phyloP scores from a whole-genome alignment of 116 monocot genomes.

The Trichopus zeylanicus region DNA sequence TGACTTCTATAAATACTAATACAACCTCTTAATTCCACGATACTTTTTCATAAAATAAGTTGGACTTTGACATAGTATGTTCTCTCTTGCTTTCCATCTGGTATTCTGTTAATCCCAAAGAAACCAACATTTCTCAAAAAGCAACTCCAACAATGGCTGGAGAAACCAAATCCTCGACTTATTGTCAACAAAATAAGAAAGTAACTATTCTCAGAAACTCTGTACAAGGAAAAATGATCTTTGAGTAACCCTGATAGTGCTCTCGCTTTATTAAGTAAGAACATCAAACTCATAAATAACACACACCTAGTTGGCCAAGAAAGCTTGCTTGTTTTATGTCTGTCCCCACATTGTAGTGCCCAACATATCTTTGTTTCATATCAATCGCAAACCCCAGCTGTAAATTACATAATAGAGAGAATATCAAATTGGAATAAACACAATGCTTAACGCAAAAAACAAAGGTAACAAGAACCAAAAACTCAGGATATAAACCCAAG shows the following conservation, averaged over 20 bases:
- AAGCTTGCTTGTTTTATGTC: conserved; percentile 99
- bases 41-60: no score
- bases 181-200: background rate
- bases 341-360: conserved; percentile 96
- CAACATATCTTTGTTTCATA: conserved; percentile 92
- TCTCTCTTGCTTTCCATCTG: no score
- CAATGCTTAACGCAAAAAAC: background rate
- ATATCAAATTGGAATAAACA: background rate
- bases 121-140: background rate
- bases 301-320: conserved; percentile 69
- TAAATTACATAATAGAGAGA: conserved; percentile 15
- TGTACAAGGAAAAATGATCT: background rate
- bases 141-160: background rate
- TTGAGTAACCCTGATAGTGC: background rate
- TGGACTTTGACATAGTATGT: no score
- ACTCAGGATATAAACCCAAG: background rate
- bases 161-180: background rate
- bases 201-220: background rate
- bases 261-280: no score
- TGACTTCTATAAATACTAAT: no score
- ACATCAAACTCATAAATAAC: background rate
- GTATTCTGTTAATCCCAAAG: no score
- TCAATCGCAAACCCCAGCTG: conserved; percentile 72
- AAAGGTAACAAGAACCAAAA: background rate
- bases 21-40: no score